phyloP scores from a whole-genome alignment of 306 rosid genomes.

The Quercus cerris region DNA sequence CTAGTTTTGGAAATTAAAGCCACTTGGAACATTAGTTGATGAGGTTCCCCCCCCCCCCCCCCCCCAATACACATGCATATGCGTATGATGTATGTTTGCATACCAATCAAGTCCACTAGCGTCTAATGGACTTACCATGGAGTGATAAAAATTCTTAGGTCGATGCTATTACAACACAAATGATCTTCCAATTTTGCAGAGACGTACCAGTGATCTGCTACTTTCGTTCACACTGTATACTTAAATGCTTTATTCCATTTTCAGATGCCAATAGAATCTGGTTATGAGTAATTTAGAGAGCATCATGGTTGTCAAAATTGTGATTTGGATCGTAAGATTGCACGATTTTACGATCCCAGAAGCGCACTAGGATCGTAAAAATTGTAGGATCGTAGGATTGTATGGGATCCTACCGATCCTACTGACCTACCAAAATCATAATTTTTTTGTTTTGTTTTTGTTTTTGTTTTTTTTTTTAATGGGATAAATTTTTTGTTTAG shows the following conservation, averaged over 20 bases:
- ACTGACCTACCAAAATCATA: too few species aligned
- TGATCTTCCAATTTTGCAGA: background rate
- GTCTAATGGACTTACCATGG: background rate
- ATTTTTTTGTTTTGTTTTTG: too few species aligned
- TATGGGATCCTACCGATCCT: too few species aligned
- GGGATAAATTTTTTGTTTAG: too few species aligned
- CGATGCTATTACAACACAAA: background rate
- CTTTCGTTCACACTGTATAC: background rate
- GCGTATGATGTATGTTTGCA: background rate
- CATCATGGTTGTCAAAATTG: background rate
- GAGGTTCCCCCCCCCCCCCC: background rate
- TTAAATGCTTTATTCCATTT: background rate
- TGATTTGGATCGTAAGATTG: too few species aligned
- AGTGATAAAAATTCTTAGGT: background rate
- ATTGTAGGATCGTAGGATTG: too few species aligned
- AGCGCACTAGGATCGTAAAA: too few species aligned
- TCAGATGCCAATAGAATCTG: too few species aligned
- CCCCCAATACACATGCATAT: too few species aligned
- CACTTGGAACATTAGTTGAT: background rate
- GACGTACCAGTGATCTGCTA: background rate
- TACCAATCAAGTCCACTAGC: background rate
- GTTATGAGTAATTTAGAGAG: background rate
- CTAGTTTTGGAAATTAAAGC: background rate
- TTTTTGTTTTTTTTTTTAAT: too few species aligned
- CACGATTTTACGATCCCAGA: too few species aligned